phyloP scores from a whole-genome alignment of 139 green algal species.

The Ettlia oleoabundans region DNA sequence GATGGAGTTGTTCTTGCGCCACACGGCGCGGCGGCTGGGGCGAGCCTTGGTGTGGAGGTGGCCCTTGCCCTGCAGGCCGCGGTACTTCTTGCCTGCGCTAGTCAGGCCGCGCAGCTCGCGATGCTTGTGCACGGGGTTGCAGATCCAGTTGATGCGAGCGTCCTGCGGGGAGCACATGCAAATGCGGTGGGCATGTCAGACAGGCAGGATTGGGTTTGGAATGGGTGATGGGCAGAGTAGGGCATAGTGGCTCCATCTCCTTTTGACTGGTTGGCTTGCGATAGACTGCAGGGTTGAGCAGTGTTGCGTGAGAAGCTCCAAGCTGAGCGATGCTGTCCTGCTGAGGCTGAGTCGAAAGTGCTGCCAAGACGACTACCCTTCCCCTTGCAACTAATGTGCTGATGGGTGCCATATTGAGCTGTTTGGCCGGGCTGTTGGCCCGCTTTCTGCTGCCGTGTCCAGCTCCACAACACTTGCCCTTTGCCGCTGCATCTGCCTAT shows the following conservation, averaged over 20 bases:
- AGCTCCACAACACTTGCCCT: not conserved
- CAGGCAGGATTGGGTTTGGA: not conserved
- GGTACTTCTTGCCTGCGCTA: constrained; percentile 90
- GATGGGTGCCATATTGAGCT: no score
- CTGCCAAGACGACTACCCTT: no score
- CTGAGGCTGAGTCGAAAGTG: no score
- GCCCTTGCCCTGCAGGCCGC: constrained; percentile 91
- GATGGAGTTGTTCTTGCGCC: constrained; percentile 90
- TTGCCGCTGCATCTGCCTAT: not conserved
- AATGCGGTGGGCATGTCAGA: not conserved
- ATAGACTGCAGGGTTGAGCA: no score
- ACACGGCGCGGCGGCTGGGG: constrained; percentile 87
- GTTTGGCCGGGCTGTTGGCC: no score
- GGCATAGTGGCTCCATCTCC: no score
- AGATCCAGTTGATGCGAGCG: constrained; percentile 99
- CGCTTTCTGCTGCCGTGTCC: no score
- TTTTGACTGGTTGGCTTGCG: no score
- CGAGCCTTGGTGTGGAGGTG: constrained; percentile 91
- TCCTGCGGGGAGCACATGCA: constrained; percentile 64
- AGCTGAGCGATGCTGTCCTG: no score
- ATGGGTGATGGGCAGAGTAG: not conserved
- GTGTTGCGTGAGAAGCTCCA: no score
- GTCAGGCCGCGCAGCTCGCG: constrained; percentile 97
- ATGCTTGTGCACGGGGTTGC: constrained; percentile 97
- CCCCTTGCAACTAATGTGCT: no score